Evolutionary conservation across 108 stramenopile species (phyloP).

Genomic region (Schizochytrium sp.): DNA sequence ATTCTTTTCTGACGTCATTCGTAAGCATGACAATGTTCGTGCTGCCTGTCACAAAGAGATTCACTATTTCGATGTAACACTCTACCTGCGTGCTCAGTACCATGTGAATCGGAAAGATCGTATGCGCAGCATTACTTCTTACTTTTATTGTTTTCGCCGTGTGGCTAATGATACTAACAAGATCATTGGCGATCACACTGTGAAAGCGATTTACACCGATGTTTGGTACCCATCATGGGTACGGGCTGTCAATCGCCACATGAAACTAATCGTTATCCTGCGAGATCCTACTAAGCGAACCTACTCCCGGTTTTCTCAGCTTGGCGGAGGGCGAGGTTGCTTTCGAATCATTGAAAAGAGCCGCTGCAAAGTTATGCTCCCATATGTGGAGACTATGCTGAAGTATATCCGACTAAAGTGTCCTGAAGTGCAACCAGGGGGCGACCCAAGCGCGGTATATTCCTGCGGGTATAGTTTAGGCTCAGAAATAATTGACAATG

Average conservation of each 20-base stretch:
- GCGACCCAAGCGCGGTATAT: neutral
- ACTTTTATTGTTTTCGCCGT: slow-evolving; percentile 21
- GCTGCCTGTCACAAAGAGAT: neutral
- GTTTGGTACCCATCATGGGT: slow-evolving; percentile 50
- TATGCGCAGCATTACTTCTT: neutral
- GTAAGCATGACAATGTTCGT: neutral
- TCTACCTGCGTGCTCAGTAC: neutral
- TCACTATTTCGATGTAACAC: slow-evolving; percentile 27
- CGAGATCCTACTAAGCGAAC: slow-evolving; percentile 24
- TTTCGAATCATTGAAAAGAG: neutral
- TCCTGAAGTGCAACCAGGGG: neutral
- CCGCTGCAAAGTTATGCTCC: slow-evolving; percentile 6
- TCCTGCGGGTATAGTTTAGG: neutral
- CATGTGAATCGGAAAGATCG: neutral
- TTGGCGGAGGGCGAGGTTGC: slow-evolving; percentile 16
- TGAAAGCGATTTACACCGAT: slow-evolving; percentile 29
- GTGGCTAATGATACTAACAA: neutral
- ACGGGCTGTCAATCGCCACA: slow-evolving; percentile 38
- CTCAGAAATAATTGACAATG: neutral
- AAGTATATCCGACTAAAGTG: neutral
- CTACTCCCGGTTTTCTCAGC: slow-evolving; percentile 1
- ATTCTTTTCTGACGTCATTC: slow-evolving; percentile 12
- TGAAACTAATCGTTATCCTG: slow-evolving; percentile 1
- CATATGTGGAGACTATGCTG: slow-evolving; percentile 15
- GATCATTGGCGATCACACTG: slow-evolving; percentile 47